These are phyloP conservation scores for Entrophospora sp. DNA, from an alignment of 192 early-diverging fungal species.

Conservation along the genomic window DNA sequence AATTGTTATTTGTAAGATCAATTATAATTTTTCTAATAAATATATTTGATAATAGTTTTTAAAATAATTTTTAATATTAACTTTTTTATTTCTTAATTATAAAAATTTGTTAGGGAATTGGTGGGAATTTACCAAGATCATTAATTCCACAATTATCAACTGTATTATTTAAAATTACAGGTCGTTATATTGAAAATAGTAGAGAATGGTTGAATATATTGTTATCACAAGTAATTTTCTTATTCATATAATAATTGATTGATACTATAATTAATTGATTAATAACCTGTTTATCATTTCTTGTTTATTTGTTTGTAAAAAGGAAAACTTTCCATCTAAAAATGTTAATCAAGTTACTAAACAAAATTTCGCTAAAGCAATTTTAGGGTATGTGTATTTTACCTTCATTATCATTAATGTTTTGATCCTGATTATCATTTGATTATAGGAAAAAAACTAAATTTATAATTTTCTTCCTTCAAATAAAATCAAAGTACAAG, in stretches of 20 bases:
- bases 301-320: too few species aligned
- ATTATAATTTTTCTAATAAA: not conserved
- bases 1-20: slow-evolving; percentile 28
- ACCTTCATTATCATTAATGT: too few species aligned
- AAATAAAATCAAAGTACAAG: too few species aligned
- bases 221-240: slow-evolving; percentile 30
- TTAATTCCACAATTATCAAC: slow-evolving; percentile 25
- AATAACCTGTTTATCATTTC: not conserved
- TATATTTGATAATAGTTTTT: not conserved
- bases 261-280: not conserved
- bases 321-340: slow-evolving; percentile 38
- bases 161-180: slow-evolving; percentile 34
- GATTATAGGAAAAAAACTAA: too few species aligned
- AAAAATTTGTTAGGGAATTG: slow-evolving; percentile 36
- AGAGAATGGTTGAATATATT: slow-evolving; percentile 31
- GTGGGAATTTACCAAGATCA: slow-evolving; percentile 38
- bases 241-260: too few species aligned
- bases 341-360: slow-evolving; percentile 28
- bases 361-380: slow-evolving; percentile 32
- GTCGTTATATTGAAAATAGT: slow-evolving; percentile 25
- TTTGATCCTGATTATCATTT: too few species aligned
- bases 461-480: too few species aligned
- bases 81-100: not conserved
- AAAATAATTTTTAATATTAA: not conserved
- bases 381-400: too few species aligned